These are phyloP conservation scores for Trametes cinnabarina DNA, from an alignment of 768 basidiomycete genomes.

Conservation along the genomic window DNA sequence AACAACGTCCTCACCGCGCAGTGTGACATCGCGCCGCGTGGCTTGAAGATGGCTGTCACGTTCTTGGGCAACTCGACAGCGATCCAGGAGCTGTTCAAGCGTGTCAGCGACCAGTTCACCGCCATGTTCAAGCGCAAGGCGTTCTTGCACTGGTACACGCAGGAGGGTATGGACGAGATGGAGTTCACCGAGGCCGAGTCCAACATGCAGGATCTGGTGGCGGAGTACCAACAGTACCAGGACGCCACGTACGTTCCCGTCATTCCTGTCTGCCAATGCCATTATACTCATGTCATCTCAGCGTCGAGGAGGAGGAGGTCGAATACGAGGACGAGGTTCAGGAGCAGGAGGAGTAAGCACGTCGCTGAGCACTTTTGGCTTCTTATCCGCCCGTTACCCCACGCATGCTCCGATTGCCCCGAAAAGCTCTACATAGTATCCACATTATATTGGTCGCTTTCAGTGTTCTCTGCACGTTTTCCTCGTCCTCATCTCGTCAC, in stretches of 20 bases:
- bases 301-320: constrained; percentile 74
- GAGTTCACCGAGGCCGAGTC: constrained; percentile 99
- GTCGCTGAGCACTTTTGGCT: constrained; percentile 4
- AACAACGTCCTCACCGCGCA: constrained; percentile 98
- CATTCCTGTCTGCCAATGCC: background rate
- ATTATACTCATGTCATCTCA: constrained; percentile 14
- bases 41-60: constrained; percentile 94
- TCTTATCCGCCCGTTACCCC: background rate
- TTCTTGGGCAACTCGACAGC: constrained; percentile 98
- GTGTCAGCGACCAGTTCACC: constrained; percentile 97
- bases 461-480: constrained; percentile 23
- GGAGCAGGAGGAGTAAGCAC: constrained; percentile 47
- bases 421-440: constrained; percentile 32
- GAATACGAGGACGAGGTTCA: constrained; percentile 83
- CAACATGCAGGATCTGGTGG: constrained; percentile 98
- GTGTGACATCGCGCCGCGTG: constrained; percentile 96
- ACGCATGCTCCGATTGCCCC: constrained; percentile 16
- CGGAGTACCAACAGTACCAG: constrained; percentile 97
- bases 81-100: constrained; percentile 98
- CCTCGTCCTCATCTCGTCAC: constrained; percentile 11
- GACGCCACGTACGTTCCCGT: constrained; percentile 82
- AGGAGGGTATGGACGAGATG: constrained; percentile 99
- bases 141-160: constrained; percentile 98
- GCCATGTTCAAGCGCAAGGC: constrained; percentile 99
- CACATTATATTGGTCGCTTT: constrained; percentile 34